Percentiles rank a stretch among this genome's conserved stretches.
phyloP scores from a whole-genome alignment of 2,329 filamentous ascomycete genomes.

The Pseudogymnoascus sp. region DNA sequence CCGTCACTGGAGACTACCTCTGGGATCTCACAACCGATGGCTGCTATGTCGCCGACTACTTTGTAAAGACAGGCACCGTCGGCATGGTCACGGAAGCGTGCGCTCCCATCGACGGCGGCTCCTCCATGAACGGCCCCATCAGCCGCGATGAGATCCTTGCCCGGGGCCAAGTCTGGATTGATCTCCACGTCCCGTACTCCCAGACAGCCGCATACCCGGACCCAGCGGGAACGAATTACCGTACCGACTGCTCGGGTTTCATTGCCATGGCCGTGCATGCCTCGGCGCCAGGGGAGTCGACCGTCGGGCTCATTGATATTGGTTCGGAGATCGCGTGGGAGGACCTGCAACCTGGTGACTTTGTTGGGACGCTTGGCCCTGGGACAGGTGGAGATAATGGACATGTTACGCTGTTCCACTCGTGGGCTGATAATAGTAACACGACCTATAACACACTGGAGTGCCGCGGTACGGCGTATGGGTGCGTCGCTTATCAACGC shows the following conservation, averaged over 20 bases:
- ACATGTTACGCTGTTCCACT: conserved; percentile 1
- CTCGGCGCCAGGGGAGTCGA: background rate
- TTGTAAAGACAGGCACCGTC: conserved; percentile 15
- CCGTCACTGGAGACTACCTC: conserved; percentile 15
- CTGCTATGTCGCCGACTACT: conserved; percentile 18
- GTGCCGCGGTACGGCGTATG: conserved; percentile 5
- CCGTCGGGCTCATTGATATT: background rate
- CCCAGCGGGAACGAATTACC: background rate
- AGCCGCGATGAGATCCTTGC: conserved; percentile 9
- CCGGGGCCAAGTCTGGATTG: conserved; percentile 5
- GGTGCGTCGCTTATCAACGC: background rate
- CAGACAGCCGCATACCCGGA: background rate
- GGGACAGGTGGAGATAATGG: conserved; percentile 2
- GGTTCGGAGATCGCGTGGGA: background rate
- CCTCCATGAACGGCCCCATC: background rate
- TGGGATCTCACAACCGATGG: conserved; percentile 18
- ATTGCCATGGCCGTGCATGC: conserved; percentile 2
- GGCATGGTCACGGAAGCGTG: conserved; percentile 12
- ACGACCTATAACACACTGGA: conserved; percentile 9
- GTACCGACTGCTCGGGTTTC: conserved; percentile 9
- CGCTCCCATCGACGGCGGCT: background rate
- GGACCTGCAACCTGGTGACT: conserved; percentile 1
- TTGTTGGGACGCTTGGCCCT: conserved; percentile 1
- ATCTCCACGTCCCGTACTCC: conserved; percentile 4
- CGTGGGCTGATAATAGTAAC: background rate